A percentile compares a stretch with the other conserved stretches of the same genome.
phyloP scores from a whole-genome alignment of 768 basidiomycete species.

The Daedalea quercina region DNA sequence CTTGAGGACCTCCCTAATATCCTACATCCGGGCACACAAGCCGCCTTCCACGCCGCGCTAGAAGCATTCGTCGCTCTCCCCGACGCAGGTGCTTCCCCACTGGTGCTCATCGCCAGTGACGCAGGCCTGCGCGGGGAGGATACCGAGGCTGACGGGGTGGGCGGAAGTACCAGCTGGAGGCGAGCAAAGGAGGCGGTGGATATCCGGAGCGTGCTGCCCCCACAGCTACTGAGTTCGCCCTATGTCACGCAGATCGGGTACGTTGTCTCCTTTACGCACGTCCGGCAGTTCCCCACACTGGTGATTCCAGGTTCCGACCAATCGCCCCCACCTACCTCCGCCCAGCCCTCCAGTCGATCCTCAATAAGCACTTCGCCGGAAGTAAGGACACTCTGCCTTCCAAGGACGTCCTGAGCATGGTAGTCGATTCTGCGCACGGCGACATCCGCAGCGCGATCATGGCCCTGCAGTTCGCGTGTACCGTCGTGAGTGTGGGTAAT shows the following conservation, averaged over 20 bases:
- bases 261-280: conserved; percentile 12
- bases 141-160: conserved; percentile 40
- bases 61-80: conserved; percentile 41
- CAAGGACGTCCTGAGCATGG: conserved; percentile 63
- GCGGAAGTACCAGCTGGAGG: conserved; percentile 30
- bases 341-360: conserved; percentile 64
- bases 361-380: conserved; percentile 35
- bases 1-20: conserved; percentile 92
- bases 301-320: conserved; percentile 58
- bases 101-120: conserved; percentile 82
- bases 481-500: conserved; percentile 30
- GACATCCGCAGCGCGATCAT: conserved; percentile 94
- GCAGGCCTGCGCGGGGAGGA: conserved; percentile 70
- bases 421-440: conserved; percentile 78
- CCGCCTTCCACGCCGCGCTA: conserved; percentile 67
- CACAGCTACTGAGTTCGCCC: conserved; percentile 59
- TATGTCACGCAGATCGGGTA: conserved; percentile 80
- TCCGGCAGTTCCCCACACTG: neutral
- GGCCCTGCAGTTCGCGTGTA: conserved; percentile 82
- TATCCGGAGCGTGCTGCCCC: conserved; percentile 63
- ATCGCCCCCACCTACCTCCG: conserved; percentile 82
- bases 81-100: conserved; percentile 38
- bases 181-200: conserved; percentile 56
- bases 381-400: conserved; percentile 37
- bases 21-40: conserved; percentile 60